These are phyloP conservation scores for Linderina pennispora DNA, from an alignment of 192 early-diverging fungal species.

Conservation along the genomic window DNA sequence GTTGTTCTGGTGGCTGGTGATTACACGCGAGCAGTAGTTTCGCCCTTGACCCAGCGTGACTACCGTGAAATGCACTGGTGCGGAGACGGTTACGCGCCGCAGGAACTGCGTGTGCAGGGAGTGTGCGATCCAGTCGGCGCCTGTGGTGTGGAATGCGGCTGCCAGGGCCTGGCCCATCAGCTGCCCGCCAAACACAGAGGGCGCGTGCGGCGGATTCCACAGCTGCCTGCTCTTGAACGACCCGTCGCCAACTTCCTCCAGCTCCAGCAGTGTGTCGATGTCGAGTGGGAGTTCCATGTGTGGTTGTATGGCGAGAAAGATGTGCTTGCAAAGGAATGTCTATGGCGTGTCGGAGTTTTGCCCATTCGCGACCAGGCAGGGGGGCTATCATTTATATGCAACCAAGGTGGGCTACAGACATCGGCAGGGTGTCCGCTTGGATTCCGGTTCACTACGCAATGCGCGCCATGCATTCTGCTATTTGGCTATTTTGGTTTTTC, in stretches of 20 bases:
- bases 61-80: slow-evolving; percentile 7
- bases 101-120: slow-evolving; percentile 24
- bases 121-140: slow-evolving; percentile 8
- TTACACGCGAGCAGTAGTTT: slow-evolving; percentile 1
- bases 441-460: too few relatives aligned
- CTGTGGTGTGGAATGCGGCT: slow-evolving; percentile 15
- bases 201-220: slow-evolving; percentile 10
- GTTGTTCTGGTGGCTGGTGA: slow-evolving; percentile 5
- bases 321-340: too few relatives aligned
- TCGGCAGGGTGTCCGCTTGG: too few relatives aligned
- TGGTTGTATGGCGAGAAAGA: too few relatives aligned
- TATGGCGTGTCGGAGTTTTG: too few relatives aligned
- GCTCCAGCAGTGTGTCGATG: slow-evolving; percentile 10
- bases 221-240: slow-evolving; percentile 1
- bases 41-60: background rate
- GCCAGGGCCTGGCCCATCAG: slow-evolving; percentile 12
- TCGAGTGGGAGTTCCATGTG: too few relatives aligned
- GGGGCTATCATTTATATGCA: too few relatives aligned
- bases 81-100: background rate
- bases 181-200: slow-evolving; percentile 15
- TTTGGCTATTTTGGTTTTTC: too few relatives aligned
- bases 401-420: too few relatives aligned
- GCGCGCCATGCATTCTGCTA: too few relatives aligned
- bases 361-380: too few relatives aligned
- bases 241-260: slow-evolving; percentile 1